A percentile compares a stretch with the other conserved stretches of the same genome.
Evolutionary conservation across 768 basidiomycete species (phyloP).

Genomic region (Rhodotorula paludigena): DNA sequence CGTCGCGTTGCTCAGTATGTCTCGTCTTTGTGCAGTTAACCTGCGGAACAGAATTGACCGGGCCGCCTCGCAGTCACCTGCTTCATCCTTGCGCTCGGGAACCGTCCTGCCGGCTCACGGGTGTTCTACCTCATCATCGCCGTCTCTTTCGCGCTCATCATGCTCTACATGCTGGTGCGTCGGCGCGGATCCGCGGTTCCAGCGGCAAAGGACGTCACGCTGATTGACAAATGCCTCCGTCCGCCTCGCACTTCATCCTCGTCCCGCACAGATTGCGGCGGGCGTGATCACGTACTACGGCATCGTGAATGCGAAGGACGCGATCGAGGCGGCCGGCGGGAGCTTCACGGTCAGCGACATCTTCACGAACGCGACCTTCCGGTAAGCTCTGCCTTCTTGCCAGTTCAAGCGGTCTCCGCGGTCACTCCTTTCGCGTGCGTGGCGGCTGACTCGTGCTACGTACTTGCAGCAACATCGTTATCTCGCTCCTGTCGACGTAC

Average conservation of each 20-base stretch:
- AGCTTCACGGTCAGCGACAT: constrained; percentile 57
- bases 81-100: constrained; percentile 61
- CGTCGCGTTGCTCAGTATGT: constrained; percentile 76
- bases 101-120: constrained; percentile 70
- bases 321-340: constrained; percentile 51
- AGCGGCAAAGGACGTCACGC: too few relatives aligned
- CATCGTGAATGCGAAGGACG: constrained; percentile 58
- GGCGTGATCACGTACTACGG: constrained; percentile 80
- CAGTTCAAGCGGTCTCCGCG: constrained; percentile 53
- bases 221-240: neutral
- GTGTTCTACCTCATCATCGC: constrained; percentile 80
- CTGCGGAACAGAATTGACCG: constrained; percentile 1
- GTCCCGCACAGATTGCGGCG: constrained; percentile 63
- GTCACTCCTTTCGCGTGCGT: too few relatives aligned
- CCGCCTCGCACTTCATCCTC: too few relatives aligned
- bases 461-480: constrained; percentile 58
- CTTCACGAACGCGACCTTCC: constrained; percentile 63
- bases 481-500: constrained; percentile 79
- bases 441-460: neutral
- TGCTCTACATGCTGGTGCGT: constrained; percentile 89
- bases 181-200: too few relatives aligned
- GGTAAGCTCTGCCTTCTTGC: neutral
- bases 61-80: constrained; percentile 46
- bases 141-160: constrained; percentile 81
- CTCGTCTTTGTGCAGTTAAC: neutral